Evolutionary conservation across 345 rosid genomes (phyloP), one percentile per base, ranked within the genome.

Genomic region (Lagerstroemia speciosa): DNA sequence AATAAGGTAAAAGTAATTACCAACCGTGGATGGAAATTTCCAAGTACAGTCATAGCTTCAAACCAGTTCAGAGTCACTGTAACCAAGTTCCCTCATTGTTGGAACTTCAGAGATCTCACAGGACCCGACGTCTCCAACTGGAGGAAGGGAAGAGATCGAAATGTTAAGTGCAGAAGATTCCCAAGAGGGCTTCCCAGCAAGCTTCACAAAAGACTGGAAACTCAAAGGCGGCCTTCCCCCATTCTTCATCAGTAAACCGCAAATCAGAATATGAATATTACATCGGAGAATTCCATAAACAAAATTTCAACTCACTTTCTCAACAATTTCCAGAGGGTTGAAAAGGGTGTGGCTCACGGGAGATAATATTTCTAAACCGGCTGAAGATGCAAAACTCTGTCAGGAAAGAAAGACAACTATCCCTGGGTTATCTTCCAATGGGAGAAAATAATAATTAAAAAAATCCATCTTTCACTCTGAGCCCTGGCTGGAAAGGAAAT

Each of bases 301-400:
- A 0, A 66, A 62, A n/a, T 68, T 15, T 34, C 65, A 26, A 33
- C 78, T 72, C 70, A 93, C 97, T 84, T 84, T 86, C 66, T 75
- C 67, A 53, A 93, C 81, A 24, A 93, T 82, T 69, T 87, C 79
- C 0, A 82, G 80, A 20, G 98, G 98, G 76, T 87, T 79, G 75
- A 87, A 93, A 24, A 93, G 86, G 24, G 96, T 90, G 67, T 93
- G 96, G 67, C 94, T 93, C 78, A 91, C 97, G 15, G 98, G 96
- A 45, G 91, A 89, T 74, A 86, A 87, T 69, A 85, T 80, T 74
- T 90, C 97, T 43, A 93, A 78, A 72, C 96, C 90, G 37, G 78
- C 79, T 20, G 86, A 69, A 68, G 87, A 76, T 62, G 94, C 87
- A 77, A 79, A 84, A 50, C 74, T 81, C 98, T 93, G 76, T 24